Conservation (phyloP, 768 basidiomycete genomes). For the Serendipita vermifera region DNA sequence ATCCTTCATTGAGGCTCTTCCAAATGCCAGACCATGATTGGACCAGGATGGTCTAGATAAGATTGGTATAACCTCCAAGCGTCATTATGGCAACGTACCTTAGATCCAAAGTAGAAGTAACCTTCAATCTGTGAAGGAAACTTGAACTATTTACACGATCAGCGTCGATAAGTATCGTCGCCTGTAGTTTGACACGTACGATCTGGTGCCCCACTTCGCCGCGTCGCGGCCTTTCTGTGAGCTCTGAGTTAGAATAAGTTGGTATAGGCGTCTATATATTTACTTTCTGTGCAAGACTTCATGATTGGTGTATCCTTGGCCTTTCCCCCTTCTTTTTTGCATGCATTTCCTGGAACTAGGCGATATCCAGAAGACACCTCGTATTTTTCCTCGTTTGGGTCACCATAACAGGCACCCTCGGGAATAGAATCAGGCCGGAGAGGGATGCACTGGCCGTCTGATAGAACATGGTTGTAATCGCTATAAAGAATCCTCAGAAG, state of each 20-base stretch:
- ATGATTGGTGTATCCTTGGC: constrained; percentile 53
- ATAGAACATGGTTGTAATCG: constrained; percentile 78
- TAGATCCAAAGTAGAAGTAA: constrained; percentile 76
- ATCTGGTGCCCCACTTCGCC: constrained; percentile 66
- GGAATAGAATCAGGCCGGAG: constrained; percentile 83
- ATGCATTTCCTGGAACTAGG: constrained; percentile 86
- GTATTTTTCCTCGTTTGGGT: constrained; percentile 46
- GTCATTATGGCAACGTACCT: constrained; percentile 28
- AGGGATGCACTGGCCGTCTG: constrained; percentile 62
- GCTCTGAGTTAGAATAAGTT: too few species aligned
- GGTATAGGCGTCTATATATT: too few species aligned
- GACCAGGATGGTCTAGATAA: constrained; percentile 60
- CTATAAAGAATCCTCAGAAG: constrained; percentile 30
- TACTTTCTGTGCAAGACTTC: constrained; percentile 73
- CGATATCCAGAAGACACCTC: constrained; percentile 85
- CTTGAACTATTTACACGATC: constrained; percentile 36
- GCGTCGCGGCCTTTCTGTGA: constrained; percentile 45
- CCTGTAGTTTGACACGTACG: constrained; percentile 35
- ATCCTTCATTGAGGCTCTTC: constrained; percentile 94
- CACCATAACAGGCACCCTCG: constrained; percentile 46
- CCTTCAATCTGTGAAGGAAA: constrained; percentile 57
- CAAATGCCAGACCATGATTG: constrained; percentile 68
- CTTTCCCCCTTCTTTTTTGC: constrained; percentile 42
- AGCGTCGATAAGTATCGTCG: neutral
- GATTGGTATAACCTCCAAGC: neutral